Evolutionary conservation across 805 yeast genomes (phyloP).

Genomic region (Candida silvicultrix): DNA sequence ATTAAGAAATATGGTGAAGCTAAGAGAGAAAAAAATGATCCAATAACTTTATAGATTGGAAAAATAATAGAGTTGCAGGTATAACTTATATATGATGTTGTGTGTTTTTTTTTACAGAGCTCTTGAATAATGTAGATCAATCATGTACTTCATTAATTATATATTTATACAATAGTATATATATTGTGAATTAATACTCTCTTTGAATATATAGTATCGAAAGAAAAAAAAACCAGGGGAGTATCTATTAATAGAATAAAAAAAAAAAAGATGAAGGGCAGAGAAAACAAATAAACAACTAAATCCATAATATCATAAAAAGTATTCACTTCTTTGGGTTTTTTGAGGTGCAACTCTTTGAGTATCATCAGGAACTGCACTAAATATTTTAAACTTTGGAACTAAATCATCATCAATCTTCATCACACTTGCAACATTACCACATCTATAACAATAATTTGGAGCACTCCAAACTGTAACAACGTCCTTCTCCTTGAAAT

Average conservation of each 20-base stretch:
- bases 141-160: neutral
- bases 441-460: slow-evolving; percentile 94
- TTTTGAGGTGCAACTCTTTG: slow-evolving; percentile 26
- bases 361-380: slow-evolving; percentile 87
- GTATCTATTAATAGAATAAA: neutral
- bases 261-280: neutral
- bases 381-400: slow-evolving; percentile 89
- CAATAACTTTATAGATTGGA: slow-evolving; percentile 26
- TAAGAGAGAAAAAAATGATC: slow-evolving; percentile 72
- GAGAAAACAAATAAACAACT: neutral
- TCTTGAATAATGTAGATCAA: neutral
- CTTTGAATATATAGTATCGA: no score
- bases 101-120: neutral
- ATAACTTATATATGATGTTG: neutral
- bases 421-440: slow-evolving; percentile 98
- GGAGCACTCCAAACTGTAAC: slow-evolving; percentile 99
- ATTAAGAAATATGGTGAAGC: slow-evolving; percentile 97
- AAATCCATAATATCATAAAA: slow-evolving; percentile 12
- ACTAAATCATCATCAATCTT: slow-evolving; percentile 81
- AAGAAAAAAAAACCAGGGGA: no score
- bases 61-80: neutral
- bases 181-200: no score
- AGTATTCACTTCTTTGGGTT: slow-evolving; percentile 28
- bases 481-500: slow-evolving; percentile 92
- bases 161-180: neutral